Evolutionary conservation across 2,329 filamentous ascomycete genomes (phyloP), one percentile per base, ranked within the genome.

Genomic region (Trichoderma asperellum): DNA sequence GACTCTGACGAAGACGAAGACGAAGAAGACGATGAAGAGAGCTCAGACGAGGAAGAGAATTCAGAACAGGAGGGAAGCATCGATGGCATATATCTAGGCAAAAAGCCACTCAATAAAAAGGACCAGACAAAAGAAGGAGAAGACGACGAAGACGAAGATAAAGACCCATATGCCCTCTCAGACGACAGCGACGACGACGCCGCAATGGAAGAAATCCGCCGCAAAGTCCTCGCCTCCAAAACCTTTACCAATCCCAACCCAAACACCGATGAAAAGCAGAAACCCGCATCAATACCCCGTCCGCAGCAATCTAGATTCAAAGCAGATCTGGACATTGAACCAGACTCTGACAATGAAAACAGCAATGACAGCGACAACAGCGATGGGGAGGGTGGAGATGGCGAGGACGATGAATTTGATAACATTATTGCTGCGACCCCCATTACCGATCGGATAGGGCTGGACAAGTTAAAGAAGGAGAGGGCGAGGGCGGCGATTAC

Each of bases 341-440:
- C 86, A 0, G 91, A 92, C 61, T 88, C 88, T 0, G 89, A 92
- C 71, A 87, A 91, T 68, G 86, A 82, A 18, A 43, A 43, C 40
- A 43, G 40, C 35, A 78, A 81, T 24, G 87, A 75, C 5, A 85
- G 83, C 16, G 88, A 1, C n/a, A 57, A 37, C 29, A 58, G 32
- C 14, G 87, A 88, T 14, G 90, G 94, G 64, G 91, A 91, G 60
- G 90, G 27, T 11, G 88, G 84, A 1, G 87, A 89, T 8, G 47
- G 21, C 10, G 47, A 49, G n/a, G 47, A 96, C 66, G 91, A 92
- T 58, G 91, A 93, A 61, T 97, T 98, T 76, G 95, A 98, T 76
- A 91, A 91, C 73, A 96, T 99, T 79, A 97, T 97, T 76, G 89
- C 94, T 74, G 95, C 96, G 0, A 95, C 93, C 3, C 93, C 93